Evolutionary conservation across 176 grass and related monocot species (phyloP).

Genomic region (Zoysia japonica): DNA sequence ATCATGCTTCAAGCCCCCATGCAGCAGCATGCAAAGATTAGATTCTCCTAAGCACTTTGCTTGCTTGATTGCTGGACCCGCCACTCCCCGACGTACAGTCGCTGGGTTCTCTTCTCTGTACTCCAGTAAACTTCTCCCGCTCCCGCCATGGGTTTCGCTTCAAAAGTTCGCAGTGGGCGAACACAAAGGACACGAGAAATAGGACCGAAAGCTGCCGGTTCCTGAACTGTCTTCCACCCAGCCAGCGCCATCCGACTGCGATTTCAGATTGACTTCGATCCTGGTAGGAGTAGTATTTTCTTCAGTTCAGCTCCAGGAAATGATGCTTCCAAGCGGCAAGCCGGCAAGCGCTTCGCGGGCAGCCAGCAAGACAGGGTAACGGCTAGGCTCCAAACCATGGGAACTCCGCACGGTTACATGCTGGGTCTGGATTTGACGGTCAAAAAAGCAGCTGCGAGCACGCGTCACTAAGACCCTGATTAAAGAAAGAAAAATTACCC

Average conservation of each 20-base stretch:
- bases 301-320: background rate
- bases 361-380: slow-evolving; percentile 3
- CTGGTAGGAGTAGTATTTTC: background rate
- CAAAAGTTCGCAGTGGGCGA: slow-evolving; percentile 11
- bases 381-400: background rate
- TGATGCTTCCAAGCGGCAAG: slow-evolving; percentile 23
- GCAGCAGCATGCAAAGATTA: slow-evolving; percentile 19
- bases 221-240: slow-evolving; percentile 30
- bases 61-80: background rate
- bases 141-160: slow-evolving; percentile 30
- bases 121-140: no score
- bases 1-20: background rate
- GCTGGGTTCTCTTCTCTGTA: no score
- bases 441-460: slow-evolving; percentile 12
- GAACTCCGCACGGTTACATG: background rate
- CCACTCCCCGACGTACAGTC: background rate
- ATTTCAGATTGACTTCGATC: background rate
- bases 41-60: slow-evolving; percentile 32
- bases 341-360: slow-evolving; percentile 16
- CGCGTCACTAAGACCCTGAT: background rate
- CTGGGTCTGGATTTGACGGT: slow-evolving; percentile 15
- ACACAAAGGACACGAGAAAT: slow-evolving; percentile 24
- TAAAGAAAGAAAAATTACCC: background rate
- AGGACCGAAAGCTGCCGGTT: slow-evolving; percentile 28
- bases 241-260: background rate